These are phyloP conservation scores for Aureobasidium leucospermi DNA, from an alignment of 2,329 filamentous ascomycete species.

Conservation along the genomic window DNA sequence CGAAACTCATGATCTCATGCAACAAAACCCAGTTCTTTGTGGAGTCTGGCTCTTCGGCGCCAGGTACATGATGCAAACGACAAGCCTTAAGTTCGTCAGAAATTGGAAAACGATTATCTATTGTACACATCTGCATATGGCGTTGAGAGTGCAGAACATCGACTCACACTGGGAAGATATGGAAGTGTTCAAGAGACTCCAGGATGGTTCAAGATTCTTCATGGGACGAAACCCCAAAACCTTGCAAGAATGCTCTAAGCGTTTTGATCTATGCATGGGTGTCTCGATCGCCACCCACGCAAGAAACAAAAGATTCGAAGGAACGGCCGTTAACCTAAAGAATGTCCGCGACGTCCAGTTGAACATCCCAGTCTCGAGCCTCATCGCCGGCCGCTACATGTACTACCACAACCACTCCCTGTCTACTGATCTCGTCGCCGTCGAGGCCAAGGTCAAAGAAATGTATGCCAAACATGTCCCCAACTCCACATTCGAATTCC, in stretches of 20 bases:
- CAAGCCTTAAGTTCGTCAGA: not conserved
- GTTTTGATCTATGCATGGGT: not conserved
- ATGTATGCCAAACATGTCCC: not conserved
- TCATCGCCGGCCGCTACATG: not conserved
- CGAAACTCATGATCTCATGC: not conserved
- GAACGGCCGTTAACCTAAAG: not conserved
- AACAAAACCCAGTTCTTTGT: not conserved
- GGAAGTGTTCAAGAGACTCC: not conserved
- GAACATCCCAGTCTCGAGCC: not conserved
- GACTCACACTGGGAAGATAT: not conserved
- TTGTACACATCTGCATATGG: not conserved
- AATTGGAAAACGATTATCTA: not conserved
- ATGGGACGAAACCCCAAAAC: not conserved
- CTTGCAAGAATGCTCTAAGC: not conserved
- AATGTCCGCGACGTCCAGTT: not conserved
- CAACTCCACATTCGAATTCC: not conserved
- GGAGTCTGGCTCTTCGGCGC: not conserved
- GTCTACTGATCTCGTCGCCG: not conserved
- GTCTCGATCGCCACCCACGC: not conserved
- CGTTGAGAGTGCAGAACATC: not conserved
- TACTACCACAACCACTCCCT: not conserved
- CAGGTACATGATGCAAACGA: not conserved
- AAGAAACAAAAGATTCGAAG: not conserved
- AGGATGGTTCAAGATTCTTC: not conserved
- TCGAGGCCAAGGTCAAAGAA: not conserved